Evolutionary conservation across 2,329 filamentous ascomycete species (phyloP).

Genomic region (Cercospora nicotianae): DNA sequence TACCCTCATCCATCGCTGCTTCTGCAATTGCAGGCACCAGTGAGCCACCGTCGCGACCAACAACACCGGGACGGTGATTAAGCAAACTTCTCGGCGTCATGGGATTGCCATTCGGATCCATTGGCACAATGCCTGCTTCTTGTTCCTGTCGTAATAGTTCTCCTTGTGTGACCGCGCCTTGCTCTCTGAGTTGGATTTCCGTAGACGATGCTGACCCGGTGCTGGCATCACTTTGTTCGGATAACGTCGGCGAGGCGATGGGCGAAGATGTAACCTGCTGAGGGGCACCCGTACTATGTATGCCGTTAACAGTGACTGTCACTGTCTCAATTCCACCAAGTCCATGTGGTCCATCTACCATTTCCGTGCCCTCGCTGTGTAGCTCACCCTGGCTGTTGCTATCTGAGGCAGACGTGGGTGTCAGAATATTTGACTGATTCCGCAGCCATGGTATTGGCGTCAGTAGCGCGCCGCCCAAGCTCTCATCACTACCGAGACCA

Average conservation of each 20-base stretch:
- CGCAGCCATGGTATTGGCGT: constrained; percentile 90
- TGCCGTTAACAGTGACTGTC: constrained; percentile 70
- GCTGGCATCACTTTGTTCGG: constrained; percentile 40
- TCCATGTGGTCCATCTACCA: constrained; percentile 77
- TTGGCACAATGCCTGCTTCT: constrained; percentile 72
- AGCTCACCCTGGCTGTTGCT: constrained; percentile 52
- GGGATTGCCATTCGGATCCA: constrained; percentile 24
- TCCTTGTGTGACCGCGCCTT: constrained; percentile 71
- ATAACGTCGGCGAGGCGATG: constrained; percentile 32
- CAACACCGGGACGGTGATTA: constrained; percentile 27
- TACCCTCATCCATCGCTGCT: constrained; percentile 39
- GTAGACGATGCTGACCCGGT: constrained; percentile 38
- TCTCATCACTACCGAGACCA: constrained; percentile 76
- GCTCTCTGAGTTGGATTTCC: constrained; percentile 39
- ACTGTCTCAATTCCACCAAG: constrained; percentile 79
- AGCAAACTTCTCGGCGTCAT: constrained; percentile 37
- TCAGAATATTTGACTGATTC: constrained; percentile 24
- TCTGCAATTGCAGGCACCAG: constrained; percentile 26
- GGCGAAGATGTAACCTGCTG: constrained; percentile 30
- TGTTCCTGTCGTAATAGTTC: constrained; percentile 86
- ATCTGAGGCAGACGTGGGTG: constrained; percentile 17
- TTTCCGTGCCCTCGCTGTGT: constrained; percentile 73
- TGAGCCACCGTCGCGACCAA: constrained; percentile 30
- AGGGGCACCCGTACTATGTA: constrained; percentile 29
- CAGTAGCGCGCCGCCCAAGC: constrained; percentile 82